A percentile compares a stretch with the other conserved stretches of the same genome.
Evolutionary conservation across 2,329 filamentous ascomycete species (phyloP).

Genomic region (Aspergillus ochraceus): DNA sequence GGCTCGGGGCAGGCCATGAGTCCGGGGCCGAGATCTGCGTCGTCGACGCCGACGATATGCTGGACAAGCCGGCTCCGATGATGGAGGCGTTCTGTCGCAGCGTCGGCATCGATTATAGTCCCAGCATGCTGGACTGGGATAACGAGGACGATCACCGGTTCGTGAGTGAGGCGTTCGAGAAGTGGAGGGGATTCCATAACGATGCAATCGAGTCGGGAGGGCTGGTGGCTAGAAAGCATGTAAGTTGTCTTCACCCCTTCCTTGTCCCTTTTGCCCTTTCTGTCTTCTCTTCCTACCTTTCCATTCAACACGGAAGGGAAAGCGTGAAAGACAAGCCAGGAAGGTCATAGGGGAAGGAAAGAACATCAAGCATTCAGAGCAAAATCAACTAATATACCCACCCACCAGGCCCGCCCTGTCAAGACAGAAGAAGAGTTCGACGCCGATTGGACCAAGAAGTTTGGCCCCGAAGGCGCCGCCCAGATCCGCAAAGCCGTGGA

Average conservation of each 20-base stretch:
- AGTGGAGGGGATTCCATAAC: slow-evolving; percentile 96
- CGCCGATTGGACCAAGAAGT: slow-evolving; percentile 62
- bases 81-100: slow-evolving; percentile 79
- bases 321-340: not conserved
- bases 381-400: slow-evolving; percentile 4
- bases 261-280: not conserved
- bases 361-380: not conserved
- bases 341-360: not conserved
- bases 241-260: slow-evolving; percentile 28
- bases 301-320: no score
- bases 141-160: slow-evolving; percentile 68
- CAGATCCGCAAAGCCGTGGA: slow-evolving; percentile 61
- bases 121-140: slow-evolving; percentile 82
- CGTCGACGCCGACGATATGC: slow-evolving; percentile 88
- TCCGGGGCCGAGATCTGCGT: slow-evolving; percentile 69
- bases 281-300: no score
- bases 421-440: slow-evolving; percentile 57
- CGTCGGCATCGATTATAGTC: slow-evolving; percentile 73
- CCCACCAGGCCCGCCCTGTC: slow-evolving; percentile 29
- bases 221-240: slow-evolving; percentile 61
- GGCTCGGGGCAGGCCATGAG: slow-evolving; percentile 21
- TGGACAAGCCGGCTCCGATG: slow-evolving; percentile 76
- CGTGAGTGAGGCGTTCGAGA: slow-evolving; percentile 79
- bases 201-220: slow-evolving; percentile 83
- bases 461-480: slow-evolving; percentile 59